Base-by-base conservation (phyloP, 805 yeast genomes). In the Suhomyces faveliae region DNA sequence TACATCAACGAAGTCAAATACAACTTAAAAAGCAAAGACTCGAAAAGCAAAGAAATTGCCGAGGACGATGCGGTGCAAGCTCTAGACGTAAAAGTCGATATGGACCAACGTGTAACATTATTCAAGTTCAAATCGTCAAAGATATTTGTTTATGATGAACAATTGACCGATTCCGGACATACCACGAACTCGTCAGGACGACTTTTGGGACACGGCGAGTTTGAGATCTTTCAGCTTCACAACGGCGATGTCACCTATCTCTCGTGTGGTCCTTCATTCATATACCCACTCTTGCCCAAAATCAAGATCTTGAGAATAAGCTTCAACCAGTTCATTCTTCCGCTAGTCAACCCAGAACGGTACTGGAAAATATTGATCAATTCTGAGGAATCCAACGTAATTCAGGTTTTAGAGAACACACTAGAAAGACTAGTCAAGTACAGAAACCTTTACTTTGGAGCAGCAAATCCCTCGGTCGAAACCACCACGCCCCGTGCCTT, bases 251-350 rank as follows among this genome's bases (percentile, higher is more conserved):
- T 82, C 7, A 77, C 84, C 1, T 85, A 83, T 59, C 59, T 85
- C 35, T 78, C 81, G 10, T 85, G 89, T 65, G 90, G 87, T 0
- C 62, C 65, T n/a, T 71, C 81, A 4, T 79, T 88, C 33, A 78
- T 87, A 1, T 87, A 87, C 59, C 95, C 96, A 3, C 77, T 88
- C 11, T 66, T 88, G 45, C 88, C 89, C 3, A 79, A 76, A 51
- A 62, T 84, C 46, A 78, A 81, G 55, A 71, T 88, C 2, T 62
- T 85, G 50, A 68, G 87, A 55, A 72, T 77, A 9, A 66, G 69
- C 19, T 52, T 49, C 41, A 71, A 70, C 43, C 78, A 76, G 54
- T 84, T 84, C 54, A 72, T 85, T 2, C 61, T 87, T 13, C 84
- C 89, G 0, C 73, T 88, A 48, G 80, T 80, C 22, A 87, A 86